Percentiles rank a stretch among this genome's conserved stretches.
phyloP scores from a whole-genome alignment of 2,329 filamentous ascomycete genomes.

The Fonsecaea multimorphosa region DNA sequence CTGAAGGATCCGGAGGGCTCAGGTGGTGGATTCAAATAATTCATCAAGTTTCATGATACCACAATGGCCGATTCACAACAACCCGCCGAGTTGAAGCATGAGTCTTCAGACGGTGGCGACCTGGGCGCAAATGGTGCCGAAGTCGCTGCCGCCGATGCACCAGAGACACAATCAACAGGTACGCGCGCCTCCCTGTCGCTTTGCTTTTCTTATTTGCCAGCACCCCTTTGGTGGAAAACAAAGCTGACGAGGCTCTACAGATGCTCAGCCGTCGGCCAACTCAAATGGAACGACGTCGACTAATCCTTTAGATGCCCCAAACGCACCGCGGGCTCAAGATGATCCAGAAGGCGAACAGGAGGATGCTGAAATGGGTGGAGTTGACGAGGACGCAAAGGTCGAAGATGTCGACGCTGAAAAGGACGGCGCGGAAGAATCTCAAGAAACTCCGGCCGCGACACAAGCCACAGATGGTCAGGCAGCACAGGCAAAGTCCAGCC shows the following conservation, averaged over 20 bases:
- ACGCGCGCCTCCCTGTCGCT: slow-evolving; percentile 14
- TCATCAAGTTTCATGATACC: slow-evolving; percentile 5
- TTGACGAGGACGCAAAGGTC: slow-evolving; percentile 52
- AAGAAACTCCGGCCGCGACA: slow-evolving; percentile 45
- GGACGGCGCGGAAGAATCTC: slow-evolving; percentile 50
- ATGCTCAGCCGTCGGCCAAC: slow-evolving; percentile 22
- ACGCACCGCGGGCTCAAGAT: slow-evolving; percentile 67
- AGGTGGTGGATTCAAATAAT: not conserved
- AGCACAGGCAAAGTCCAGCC: slow-evolving; percentile 75
- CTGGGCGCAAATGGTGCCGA: slow-evolving; percentile 11
- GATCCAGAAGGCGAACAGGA: slow-evolving; percentile 61
- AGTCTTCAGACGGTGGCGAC: slow-evolving; percentile 24
- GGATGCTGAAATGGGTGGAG: slow-evolving; percentile 83
- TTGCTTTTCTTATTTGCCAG: not conserved
- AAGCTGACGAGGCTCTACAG: slow-evolving; percentile 8
- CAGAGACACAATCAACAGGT: slow-evolving; percentile 24
- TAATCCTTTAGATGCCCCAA: slow-evolving; percentile 62
- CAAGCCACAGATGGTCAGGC: slow-evolving; percentile 61
- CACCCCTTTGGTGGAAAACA: not conserved
- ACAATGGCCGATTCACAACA: slow-evolving; percentile 23
- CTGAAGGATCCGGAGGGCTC: not conserved
- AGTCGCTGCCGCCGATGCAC: slow-evolving; percentile 12
- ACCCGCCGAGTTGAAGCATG: slow-evolving; percentile 30
- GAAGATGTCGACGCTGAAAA: slow-evolving; percentile 48
- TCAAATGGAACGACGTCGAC: slow-evolving; percentile 18